Percentiles rank a stretch among this genome's conserved stretches.
phyloP scores from a whole-genome alignment of 768 basidiomycete genomes.

The Heimioporus sp. region DNA sequence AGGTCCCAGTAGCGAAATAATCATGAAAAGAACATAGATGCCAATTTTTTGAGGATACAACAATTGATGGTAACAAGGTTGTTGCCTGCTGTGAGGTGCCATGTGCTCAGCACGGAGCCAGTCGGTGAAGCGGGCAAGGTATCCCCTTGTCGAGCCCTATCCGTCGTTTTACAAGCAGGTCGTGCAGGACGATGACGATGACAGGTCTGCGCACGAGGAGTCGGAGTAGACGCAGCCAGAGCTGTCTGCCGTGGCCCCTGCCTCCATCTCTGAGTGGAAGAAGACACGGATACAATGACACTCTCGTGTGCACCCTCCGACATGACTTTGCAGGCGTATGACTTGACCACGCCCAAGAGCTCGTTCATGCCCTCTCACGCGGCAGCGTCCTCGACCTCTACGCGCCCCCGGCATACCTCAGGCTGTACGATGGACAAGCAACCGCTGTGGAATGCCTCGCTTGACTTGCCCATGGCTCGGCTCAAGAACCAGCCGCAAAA shows the following conservation, averaged over 20 bases:
- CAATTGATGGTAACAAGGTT: constrained; percentile 76
- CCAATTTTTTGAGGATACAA: constrained; percentile 89
- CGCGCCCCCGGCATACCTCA: constrained; percentile 33
- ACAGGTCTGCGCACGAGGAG: no score
- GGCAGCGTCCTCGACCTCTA: constrained; percentile 79
- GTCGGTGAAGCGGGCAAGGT: constrained; percentile 91
- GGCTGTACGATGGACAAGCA: constrained; percentile 45
- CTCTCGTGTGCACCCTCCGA: constrained; percentile 13
- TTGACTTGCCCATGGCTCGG: constrained; percentile 72
- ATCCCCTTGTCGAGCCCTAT: background rate
- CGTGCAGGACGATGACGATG: no score
- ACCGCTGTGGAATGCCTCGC: constrained; percentile 66
- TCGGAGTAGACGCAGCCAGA: no score
- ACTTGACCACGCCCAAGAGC: constrained; percentile 53
- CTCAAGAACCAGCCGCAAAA: constrained; percentile 61
- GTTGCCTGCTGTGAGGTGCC: constrained; percentile 86
- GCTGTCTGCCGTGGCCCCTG: constrained; percentile 17
- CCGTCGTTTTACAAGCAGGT: constrained; percentile 46
- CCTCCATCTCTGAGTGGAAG: constrained; percentile 10
- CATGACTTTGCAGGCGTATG: constrained; percentile 20
- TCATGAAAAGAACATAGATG: constrained; percentile 76
- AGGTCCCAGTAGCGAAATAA: constrained; percentile 10
- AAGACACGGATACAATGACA: constrained; percentile 7
- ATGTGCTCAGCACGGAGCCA: constrained; percentile 82
- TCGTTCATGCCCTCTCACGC: constrained; percentile 77